Percentiles rank a stretch among this genome's conserved stretches.
Conservation (phyloP, 1,139 yeast genomes). For the Hemisphaericaspora xylanilytica region DNA sequence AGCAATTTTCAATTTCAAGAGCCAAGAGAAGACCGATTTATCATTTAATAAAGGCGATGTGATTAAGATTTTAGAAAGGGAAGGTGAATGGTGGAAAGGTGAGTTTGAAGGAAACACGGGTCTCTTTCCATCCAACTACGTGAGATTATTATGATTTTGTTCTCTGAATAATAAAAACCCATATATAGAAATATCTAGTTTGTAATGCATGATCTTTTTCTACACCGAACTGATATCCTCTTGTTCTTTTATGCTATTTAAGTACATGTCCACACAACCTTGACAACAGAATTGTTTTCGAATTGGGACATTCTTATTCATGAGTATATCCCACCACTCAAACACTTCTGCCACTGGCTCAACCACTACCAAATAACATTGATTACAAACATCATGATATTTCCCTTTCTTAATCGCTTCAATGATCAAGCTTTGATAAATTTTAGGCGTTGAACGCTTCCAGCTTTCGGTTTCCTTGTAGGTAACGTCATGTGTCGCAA, state of each 20-base stretch:
- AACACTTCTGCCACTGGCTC: conserved; percentile 43
- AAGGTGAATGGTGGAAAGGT: conserved; percentile 64
- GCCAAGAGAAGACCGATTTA: conserved; percentile 45
- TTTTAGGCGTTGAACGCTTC: conserved; percentile 38
- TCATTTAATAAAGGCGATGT: conserved; percentile 48
- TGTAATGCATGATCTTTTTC: background rate
- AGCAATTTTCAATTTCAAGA: conserved; percentile 34
- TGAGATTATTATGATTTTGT: conserved; percentile 20
- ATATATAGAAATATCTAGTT: background rate
- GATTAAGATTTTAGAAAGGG: conserved; percentile 41
- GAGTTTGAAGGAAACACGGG: conserved; percentile 48
- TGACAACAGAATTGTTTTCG: conserved; percentile 42
- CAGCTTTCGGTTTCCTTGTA: conserved; percentile 45
- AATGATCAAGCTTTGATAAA: conserved; percentile 34
- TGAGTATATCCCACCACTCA: conserved; percentile 50
- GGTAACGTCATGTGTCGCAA: conserved; percentile 44
- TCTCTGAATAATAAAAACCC: conserved; percentile 2
- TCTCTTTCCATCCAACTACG: conserved; percentile 56
- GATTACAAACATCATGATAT: conserved; percentile 35
- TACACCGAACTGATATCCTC: background rate
- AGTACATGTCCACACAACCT: conserved; percentile 31
- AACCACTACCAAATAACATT: conserved; percentile 35
- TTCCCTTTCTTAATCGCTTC: conserved; percentile 42
- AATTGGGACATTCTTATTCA: conserved; percentile 38
- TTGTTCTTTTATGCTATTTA: conserved; percentile 8